Percentiles rank a stretch among this genome's conserved stretches.
phyloP scores from a whole-genome alignment of 768 basidiomycete species.

The Leccinum disarticulatum region DNA sequence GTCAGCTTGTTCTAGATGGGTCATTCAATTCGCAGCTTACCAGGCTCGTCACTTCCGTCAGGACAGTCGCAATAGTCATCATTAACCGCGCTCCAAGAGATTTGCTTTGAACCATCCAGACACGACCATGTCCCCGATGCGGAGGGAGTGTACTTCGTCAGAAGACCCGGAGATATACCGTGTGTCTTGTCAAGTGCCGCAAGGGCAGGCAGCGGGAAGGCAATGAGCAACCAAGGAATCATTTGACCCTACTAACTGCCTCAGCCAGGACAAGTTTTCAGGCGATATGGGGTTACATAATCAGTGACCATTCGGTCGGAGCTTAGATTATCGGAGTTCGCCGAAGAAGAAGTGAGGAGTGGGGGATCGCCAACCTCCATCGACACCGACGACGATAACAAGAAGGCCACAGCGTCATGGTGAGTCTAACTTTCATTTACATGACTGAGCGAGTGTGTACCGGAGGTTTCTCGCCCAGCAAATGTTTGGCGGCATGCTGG shows the following conservation, averaged over 20 bases:
- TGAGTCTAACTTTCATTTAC: slow-evolving; percentile 19
- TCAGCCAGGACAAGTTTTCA: not conserved
- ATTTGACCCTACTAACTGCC: slow-evolving; percentile 29
- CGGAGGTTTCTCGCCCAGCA: not conserved
- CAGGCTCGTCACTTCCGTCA: slow-evolving; percentile 96
- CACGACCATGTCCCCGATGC: slow-evolving; percentile 69
- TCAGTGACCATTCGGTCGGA: slow-evolving; percentile 15
- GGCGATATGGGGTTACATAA: slow-evolving; percentile 24
- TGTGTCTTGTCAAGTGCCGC: slow-evolving; percentile 48
- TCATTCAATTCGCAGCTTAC: slow-evolving; percentile 36
- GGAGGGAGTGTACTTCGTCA: slow-evolving; percentile 53
- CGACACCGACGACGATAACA: slow-evolving; percentile 29
- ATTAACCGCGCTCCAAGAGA: slow-evolving; percentile 81
- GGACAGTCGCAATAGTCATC: slow-evolving; percentile 94
- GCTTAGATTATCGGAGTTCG: slow-evolving; percentile 19
- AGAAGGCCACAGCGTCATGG: slow-evolving; percentile 29
- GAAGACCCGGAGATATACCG: slow-evolving; percentile 57
- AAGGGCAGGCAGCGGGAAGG: slow-evolving; percentile 40
- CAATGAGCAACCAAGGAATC: slow-evolving; percentile 50
- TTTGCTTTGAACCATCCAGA: slow-evolving; percentile 75
- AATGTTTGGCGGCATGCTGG: slow-evolving; percentile 20
- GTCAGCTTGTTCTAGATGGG: slow-evolving; percentile 8
- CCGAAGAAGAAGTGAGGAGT: slow-evolving; percentile 9
- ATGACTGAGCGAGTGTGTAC: not conserved
- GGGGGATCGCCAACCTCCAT: slow-evolving; percentile 2